Conservation (phyloP, 495 filamentous ascomycete genomes). For the Aspergillus bridgeri region DNA sequence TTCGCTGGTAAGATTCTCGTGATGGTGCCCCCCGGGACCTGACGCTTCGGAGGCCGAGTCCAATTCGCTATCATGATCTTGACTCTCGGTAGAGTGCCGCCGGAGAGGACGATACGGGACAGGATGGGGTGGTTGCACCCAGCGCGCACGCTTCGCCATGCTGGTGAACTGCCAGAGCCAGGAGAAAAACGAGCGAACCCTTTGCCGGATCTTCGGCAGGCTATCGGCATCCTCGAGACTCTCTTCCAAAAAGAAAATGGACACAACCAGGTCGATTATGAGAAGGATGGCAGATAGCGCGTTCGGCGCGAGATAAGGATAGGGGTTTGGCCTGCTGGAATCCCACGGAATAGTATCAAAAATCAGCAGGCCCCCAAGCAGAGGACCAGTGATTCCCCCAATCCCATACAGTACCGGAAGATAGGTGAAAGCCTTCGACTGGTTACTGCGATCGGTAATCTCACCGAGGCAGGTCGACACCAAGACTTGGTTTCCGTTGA, state of each 20-base stretch:
- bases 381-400: conserved; percentile 87
- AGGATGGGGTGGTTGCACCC: conserved; percentile 39
- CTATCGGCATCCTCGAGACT: conserved; percentile 72
- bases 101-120: conserved; percentile 20
- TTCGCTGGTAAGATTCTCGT: conserved; percentile 42
- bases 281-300: conserved; percentile 69
- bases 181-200: conserved; percentile 57
- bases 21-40: conserved; percentile 28
- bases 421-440: conserved; percentile 86
- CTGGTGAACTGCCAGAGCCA: conserved; percentile 75
- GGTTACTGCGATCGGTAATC: conserved; percentile 91
- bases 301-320: conserved; percentile 86
- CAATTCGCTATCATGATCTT: conserved; percentile 40
- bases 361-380: conserved; percentile 81
- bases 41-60: conserved; percentile 44
- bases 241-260: conserved; percentile 79
- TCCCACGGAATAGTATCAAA: conserved; percentile 53
- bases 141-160: conserved; percentile 54
- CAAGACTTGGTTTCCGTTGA: conserved; percentile 86
- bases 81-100: conserved; percentile 24
- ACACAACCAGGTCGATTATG: conserved; percentile 65
- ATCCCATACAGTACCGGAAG: conserved; percentile 90
- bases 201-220: conserved; percentile 57
- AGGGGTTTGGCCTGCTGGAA: conserved; percentile 50
- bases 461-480: conserved; percentile 93